Percentiles rank a stretch among this genome's conserved stretches.
These are phyloP conservation scores for Symbiodinium pilosum DNA, from an alignment of 73 alveolate genomes.

Conservation along the genomic window DNA sequence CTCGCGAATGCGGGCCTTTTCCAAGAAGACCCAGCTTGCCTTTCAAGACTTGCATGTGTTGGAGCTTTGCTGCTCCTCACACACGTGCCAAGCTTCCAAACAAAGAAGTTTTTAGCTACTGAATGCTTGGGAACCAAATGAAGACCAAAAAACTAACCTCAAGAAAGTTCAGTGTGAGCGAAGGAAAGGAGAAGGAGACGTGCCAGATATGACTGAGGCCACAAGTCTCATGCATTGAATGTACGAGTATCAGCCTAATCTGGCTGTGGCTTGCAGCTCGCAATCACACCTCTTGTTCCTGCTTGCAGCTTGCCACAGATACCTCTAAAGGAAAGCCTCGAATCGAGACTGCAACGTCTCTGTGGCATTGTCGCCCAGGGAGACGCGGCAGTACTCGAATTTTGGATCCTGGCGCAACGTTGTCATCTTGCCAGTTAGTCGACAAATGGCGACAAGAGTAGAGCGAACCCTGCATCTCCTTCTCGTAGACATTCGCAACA, in stretches of 20 bases:
- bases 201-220: neutral
- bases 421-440: too few relatives aligned
- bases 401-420: conserved; percentile 40
- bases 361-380: conserved; percentile 94
- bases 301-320: too few relatives aligned
- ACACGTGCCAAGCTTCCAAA: neutral
- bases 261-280: neutral
- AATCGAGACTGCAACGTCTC: conserved; percentile 64
- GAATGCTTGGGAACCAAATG: neutral
- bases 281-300: too few relatives aligned
- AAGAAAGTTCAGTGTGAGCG: too few relatives aligned
- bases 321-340: too few relatives aligned
- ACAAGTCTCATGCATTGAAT: neutral
- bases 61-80: too few relatives aligned
- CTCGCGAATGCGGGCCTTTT: conserved; percentile 90
- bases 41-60: neutral
- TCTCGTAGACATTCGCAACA: conserved; percentile 60
- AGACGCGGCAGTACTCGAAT: conserved; percentile 68
- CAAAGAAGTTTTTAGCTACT: too few relatives aligned
- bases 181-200: neutral
- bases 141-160: too few relatives aligned
- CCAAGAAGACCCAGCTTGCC: conserved; percentile 68
- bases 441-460: too few relatives aligned
- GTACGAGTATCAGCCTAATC: neutral
- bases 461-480: neutral